Conservation (phyloP, 345 rosid genomes). For the Nephelium lappaceum region DNA sequence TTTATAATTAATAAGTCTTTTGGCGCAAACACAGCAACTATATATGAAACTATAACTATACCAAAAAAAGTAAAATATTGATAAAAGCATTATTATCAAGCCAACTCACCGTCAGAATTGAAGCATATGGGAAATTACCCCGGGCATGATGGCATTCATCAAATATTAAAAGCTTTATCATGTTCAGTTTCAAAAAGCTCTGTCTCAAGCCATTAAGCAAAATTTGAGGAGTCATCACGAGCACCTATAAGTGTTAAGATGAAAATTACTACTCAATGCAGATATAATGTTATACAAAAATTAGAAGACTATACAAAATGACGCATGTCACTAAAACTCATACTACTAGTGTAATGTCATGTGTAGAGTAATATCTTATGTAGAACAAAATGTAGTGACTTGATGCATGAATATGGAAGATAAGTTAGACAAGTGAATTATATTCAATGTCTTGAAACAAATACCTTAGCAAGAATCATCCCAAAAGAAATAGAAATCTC, state of each 20-base stretch:
- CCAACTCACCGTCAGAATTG: conserved; percentile 72
- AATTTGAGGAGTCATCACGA: conserved; percentile 94
- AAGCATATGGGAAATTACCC: conserved; percentile 76
- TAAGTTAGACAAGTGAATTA: neutral
- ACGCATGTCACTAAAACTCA: too few relatives aligned
- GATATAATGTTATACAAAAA: neutral
- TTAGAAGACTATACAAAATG: too few relatives aligned
- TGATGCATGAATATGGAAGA: neutral
- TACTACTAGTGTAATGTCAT: neutral
- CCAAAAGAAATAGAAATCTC: neutral
- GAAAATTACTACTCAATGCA: neutral
- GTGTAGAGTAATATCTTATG: neutral
- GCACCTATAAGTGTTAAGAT: conserved; percentile 53
- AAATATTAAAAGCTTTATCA: conserved; percentile 74
- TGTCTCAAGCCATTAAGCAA: conserved; percentile 73
- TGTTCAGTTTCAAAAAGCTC: conserved; percentile 51
- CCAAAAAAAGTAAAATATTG: neutral
- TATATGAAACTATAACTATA: neutral
- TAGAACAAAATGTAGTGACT: neutral
- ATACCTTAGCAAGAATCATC: neutral
- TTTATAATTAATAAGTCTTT: neutral
- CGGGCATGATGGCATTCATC: conserved; percentile 96
- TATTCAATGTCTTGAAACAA: neutral
- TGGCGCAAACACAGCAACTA: neutral
- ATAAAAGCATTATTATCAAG: neutral